Percentiles rank a stretch among this genome's conserved stretches.
These are phyloP conservation scores for Entelexis sorbosivorans DNA, from an alignment of 1,139 yeast genomes.

Conservation along the genomic window DNA sequence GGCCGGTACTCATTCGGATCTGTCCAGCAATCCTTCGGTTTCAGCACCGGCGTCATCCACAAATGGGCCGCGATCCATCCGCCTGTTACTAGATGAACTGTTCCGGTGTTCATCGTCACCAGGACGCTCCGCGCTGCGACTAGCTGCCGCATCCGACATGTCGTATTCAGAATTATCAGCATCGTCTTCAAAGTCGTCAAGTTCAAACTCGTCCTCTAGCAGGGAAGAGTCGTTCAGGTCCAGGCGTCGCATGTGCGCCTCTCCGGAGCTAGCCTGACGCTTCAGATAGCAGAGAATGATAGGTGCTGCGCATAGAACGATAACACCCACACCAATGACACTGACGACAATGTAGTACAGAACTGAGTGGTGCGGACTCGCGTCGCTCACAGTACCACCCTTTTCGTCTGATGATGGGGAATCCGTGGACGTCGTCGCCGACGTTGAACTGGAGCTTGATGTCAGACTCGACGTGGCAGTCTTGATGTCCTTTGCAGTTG, in stretches of 20 bases:
- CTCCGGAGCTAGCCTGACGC: constrained; percentile 7
- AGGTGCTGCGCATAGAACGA: constrained; percentile 11
- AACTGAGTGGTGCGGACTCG: constrained; percentile 10
- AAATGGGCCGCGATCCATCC: background rate
- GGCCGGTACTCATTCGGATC: background rate
- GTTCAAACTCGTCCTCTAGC: constrained; percentile 11
- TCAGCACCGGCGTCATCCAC: background rate
- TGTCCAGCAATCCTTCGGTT: background rate
- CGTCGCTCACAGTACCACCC: background rate
- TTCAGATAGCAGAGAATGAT: constrained; percentile 4
- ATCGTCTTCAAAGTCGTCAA: constrained; percentile 7
- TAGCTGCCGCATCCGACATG: background rate
- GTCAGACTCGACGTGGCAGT: background rate
- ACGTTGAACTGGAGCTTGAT: background rate
- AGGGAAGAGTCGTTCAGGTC: background rate
- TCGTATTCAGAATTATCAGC: background rate
- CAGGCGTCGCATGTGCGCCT: background rate
- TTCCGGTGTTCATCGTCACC: background rate
- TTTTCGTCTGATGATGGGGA: background rate
- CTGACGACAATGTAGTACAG: constrained; percentile 12
- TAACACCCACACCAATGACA: constrained; percentile 9
- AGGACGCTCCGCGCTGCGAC: background rate
- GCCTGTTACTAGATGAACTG: background rate
- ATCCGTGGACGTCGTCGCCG: background rate
- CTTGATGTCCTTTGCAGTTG: no score